Evolutionary conservation across 208 protist genomes (phyloP), one percentile per base, ranked within the genome.

Genomic region (Trypanosoma lewisi): DNA sequence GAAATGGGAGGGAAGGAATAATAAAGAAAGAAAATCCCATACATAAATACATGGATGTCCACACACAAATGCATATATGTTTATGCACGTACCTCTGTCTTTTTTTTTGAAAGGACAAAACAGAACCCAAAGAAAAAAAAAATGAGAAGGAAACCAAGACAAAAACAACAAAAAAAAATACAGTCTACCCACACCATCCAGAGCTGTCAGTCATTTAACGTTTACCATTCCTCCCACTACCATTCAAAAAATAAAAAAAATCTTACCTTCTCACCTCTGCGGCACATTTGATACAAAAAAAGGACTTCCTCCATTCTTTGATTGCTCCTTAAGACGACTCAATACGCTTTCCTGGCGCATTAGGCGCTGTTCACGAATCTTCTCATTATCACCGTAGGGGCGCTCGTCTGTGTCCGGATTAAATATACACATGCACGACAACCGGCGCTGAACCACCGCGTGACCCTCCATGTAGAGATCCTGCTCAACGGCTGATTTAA

Each of bases 341-440:
- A 89, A 67, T 21, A 83, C 21, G 36, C 70, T 45, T 25, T 62
- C 57, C 57, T 89, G 78, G 11, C 82, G 77, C 23, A 57, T 37
- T 19, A 58, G 19, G 0, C 72, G 75, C 47, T 70, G 58, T 44
- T 75, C 61, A n/a, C 78, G 75, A 53, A 50, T 30, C 16, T 58
- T 57, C 30, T 75, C 65, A 57, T 66, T 73, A 42, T 85, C 82
- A 21, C 67, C 44, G 45, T 85, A 85, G n/a, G 63, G 45, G 16
- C 78, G 75, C 4, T 72, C 52, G 49, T 85, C 78, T 25, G 52
- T 78, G 47, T 82, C 58, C 3, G 83, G 63, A 65, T 86, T 85
- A 65, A 85, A 89, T 27, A 89, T 49, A 61, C 79, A 86, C 73
- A 85, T 75, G 63, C 71, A 83, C n/a, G 79, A 89, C n/a, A 86